phyloP scores from a whole-genome alignment of 2,329 filamentous ascomycete genomes.

The Apiospora marii region DNA sequence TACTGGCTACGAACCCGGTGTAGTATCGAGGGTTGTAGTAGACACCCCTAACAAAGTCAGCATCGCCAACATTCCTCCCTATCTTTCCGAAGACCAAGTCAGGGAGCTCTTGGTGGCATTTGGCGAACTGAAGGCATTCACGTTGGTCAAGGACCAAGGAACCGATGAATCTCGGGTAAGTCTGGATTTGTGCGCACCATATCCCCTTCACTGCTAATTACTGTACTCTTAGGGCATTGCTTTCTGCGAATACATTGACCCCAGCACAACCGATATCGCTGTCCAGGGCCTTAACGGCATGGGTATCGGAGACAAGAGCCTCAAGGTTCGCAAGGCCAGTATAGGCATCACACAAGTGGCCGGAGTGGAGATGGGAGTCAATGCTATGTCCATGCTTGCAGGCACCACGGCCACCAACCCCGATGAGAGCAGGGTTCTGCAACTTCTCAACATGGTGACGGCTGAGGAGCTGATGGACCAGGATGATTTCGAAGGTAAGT shows the following conservation, averaged over 20 bases:
- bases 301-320: slow-evolving; percentile 85
- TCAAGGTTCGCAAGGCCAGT: slow-evolving; percentile 89
- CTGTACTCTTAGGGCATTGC: slow-evolving; percentile 77
- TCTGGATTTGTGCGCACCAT: neutral
- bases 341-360: slow-evolving; percentile 93
- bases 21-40: slow-evolving; percentile 81
- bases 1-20: slow-evolving; percentile 75
- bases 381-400: slow-evolving; percentile 97
- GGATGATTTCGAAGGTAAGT: slow-evolving; percentile 91
- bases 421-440: slow-evolving; percentile 84
- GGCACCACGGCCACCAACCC: slow-evolving; percentile 83
- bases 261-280: slow-evolving; percentile 79
- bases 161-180: slow-evolving; percentile 85
- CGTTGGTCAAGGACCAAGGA: slow-evolving; percentile 84
- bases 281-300: slow-evolving; percentile 93
- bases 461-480: slow-evolving; percentile 91
- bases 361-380: slow-evolving; percentile 93
- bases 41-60: slow-evolving; percentile 97
- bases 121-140: slow-evolving; percentile 90
- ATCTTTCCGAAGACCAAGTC: slow-evolving; percentile 90
- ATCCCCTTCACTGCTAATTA: neutral
- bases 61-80: slow-evolving; percentile 86
- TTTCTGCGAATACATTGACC: slow-evolving; percentile 92
- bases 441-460: slow-evolving; percentile 98
- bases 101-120: slow-evolving; percentile 90